Conservation (phyloP, 139 green algal genomes). For the Choricystis sp. region DNA sequence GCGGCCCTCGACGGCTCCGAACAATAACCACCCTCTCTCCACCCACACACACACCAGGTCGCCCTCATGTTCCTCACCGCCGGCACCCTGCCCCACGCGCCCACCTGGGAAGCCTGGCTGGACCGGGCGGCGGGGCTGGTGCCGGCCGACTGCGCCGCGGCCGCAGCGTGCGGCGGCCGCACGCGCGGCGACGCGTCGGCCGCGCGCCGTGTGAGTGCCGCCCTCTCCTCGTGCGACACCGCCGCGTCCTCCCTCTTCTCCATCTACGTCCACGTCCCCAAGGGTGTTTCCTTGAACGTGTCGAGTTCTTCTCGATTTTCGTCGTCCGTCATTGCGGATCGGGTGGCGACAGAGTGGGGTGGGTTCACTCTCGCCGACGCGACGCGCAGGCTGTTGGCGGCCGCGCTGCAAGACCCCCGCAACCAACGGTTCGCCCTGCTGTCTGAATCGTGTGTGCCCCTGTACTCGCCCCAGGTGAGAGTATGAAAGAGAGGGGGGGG, state of each 20-base stretch:
- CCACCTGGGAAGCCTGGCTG: constrained; percentile 14
- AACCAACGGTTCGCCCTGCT: constrained; percentile 13
- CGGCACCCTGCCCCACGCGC: constrained; percentile 9
- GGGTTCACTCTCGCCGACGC: constrained; percentile 8
- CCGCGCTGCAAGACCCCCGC: constrained; percentile 10
- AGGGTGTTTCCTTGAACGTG: not conserved
- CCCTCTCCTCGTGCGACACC: not conserved
- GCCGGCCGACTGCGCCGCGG: not conserved
- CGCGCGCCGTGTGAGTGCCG: no score
- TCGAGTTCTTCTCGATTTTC: no score
- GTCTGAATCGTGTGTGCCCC: constrained; percentile 11
- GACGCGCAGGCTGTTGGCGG: constrained; percentile 4
- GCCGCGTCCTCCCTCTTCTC: constrained; percentile 14
- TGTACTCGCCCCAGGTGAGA: constrained; percentile 11
- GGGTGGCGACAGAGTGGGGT: constrained; percentile 3
- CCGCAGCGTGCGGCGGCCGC: not conserved
- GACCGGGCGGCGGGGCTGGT: not conserved
- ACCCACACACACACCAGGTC: constrained; percentile 13
- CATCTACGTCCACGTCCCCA: constrained; percentile 5
- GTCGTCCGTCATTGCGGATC: not conserved
- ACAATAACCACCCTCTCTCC: no score
- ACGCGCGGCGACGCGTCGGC: no score
- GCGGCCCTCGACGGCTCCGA: no score
- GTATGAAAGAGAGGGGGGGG: not conserved
- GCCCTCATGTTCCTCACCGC: constrained; percentile 22